phyloP scores from a whole-genome alignment of 2,329 filamentous ascomycete genomes.

The Colletotrichum gloeosporioides region DNA sequence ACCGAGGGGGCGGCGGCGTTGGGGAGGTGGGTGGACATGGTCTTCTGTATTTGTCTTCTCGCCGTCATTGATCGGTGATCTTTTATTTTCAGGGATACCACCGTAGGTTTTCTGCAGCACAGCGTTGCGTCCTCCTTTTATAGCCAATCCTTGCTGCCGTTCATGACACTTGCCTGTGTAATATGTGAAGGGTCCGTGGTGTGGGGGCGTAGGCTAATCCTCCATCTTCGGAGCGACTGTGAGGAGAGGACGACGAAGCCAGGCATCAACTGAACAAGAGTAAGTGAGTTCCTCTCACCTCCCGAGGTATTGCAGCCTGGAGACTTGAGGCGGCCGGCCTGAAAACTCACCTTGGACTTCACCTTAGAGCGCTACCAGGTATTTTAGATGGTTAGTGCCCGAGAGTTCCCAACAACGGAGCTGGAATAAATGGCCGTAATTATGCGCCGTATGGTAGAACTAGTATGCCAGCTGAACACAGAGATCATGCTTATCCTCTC shows the following conservation, averaged over 20 bases:
- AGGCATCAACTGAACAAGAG: neutral
- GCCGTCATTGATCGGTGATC: neutral
- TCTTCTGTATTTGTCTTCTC: neutral
- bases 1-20: neutral
- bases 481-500: neutral
- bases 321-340: neutral
- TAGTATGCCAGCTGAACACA: neutral
- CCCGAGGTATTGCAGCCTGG: neutral
- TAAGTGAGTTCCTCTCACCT: neutral
- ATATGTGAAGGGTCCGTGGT: neutral
- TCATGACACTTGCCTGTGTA: neutral
- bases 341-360: neutral
- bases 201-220: rapidly evolving
- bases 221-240: neutral
- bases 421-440: neutral
- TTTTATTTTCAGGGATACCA: neutral
- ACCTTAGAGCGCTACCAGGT: rapidly evolving
- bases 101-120: neutral
- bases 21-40: neutral
- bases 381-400: neutral
- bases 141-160: neutral
- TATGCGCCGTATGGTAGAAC: neutral
- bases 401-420: neutral
- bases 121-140: neutral
- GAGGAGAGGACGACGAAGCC: rapidly evolving